These are phyloP conservation scores for Pholiota adiposa DNA, from an alignment of 1,284 basidiomycete species.

Conservation along the genomic window DNA sequence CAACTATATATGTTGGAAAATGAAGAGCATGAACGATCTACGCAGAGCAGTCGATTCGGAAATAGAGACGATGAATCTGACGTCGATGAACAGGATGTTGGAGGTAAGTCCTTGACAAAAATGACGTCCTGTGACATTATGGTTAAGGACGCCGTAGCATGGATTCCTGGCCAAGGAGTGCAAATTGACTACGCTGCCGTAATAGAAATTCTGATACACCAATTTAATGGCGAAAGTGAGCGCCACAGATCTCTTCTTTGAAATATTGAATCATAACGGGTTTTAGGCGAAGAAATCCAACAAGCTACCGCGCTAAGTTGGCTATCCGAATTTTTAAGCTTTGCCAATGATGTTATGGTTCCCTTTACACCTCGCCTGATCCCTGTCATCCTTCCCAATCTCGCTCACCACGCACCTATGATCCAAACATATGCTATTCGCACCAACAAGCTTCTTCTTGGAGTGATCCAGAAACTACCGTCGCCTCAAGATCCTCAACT, in stretches of 20 bases:
- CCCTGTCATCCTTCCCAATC: conserved; percentile 90
- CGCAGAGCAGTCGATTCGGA: conserved; percentile 47
- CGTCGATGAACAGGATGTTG: conserved; percentile 61
- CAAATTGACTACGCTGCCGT: conserved; percentile 91
- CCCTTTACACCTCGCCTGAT: conserved; percentile 94
- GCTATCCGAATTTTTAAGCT: conserved; percentile 90
- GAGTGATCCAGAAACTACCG: conserved; percentile 86
- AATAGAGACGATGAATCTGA: conserved; percentile 52
- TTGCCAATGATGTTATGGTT: conserved; percentile 91
- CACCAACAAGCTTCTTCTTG: conserved; percentile 86
- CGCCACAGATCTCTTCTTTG: conserved; percentile 17
- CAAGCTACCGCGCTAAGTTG: conserved; percentile 89
- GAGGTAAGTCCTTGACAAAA: no score
- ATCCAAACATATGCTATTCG: conserved; percentile 88
- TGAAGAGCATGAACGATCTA: conserved; percentile 42
- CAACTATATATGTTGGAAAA: conserved; percentile 58
- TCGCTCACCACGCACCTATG: conserved; percentile 89
- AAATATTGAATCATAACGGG: conserved; percentile 4
- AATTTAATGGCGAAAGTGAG: conserved; percentile 86
- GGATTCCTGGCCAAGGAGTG: conserved; percentile 94
- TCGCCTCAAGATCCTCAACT: conserved; percentile 61
- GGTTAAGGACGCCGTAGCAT: no score
- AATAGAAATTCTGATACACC: conserved; percentile 92
- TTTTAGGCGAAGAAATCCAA: conserved; percentile 84
- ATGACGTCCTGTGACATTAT: no score